Percentiles rank a stretch among this genome's conserved stretches.
Conservation (phyloP, 2,329 filamentous ascomycete genomes). For the Aspergillus tamarii region DNA sequence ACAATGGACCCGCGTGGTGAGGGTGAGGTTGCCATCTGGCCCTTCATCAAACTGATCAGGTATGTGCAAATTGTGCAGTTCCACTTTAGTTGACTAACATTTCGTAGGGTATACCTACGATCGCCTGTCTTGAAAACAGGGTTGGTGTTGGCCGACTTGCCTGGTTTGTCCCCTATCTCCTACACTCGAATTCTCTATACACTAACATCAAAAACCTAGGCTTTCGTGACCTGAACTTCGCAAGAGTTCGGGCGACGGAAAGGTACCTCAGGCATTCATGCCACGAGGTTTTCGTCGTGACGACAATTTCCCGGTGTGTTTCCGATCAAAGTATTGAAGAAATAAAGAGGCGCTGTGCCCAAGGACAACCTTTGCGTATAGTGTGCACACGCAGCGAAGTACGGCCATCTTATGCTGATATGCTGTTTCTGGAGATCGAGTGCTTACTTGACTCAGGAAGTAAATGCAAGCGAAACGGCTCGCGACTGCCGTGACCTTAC, state of each 20-base stretch:
- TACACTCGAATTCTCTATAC: background rate
- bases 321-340: conserved; percentile 23
- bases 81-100: background rate
- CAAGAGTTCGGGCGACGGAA: conserved; percentile 23
- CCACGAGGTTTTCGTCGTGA: conserved; percentile 27
- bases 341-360: conserved; percentile 11
- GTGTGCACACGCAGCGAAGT: conserved; percentile 27
- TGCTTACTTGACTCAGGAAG: conserved; percentile 4
- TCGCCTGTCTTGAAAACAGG: conserved; percentile 24
- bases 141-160: conserved; percentile 26
- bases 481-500: conserved; percentile 2
- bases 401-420: background rate
- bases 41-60: conserved; percentile 28
- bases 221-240: conserved; percentile 26
- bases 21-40: conserved; percentile 21
- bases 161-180: conserved; percentile 16
- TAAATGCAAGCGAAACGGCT: conserved; percentile 17
- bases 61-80: background rate
- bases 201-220: conserved; percentile 13
- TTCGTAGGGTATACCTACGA: conserved; percentile 23
- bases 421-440: background rate
- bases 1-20: conserved; percentile 9
- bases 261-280: conserved; percentile 25
- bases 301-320: conserved; percentile 21
- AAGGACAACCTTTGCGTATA: conserved; percentile 17